These are phyloP conservation scores for Corrigiola litoralis DNA, from an alignment of 179 eudicot species.

Conservation along the genomic window DNA sequence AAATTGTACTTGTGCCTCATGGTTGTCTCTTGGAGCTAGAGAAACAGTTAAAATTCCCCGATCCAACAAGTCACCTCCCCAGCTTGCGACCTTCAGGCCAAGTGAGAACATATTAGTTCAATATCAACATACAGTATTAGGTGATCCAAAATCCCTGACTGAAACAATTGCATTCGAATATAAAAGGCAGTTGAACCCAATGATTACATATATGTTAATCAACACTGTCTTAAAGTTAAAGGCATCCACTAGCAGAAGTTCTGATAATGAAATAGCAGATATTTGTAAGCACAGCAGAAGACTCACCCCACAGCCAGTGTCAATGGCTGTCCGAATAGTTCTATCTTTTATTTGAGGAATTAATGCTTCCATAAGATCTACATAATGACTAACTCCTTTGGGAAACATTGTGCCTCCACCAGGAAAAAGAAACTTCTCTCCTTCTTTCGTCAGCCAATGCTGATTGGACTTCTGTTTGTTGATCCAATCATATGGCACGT, in stretches of 20 bases:
- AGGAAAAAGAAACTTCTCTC: slow-evolving; percentile 88
- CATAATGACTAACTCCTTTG: slow-evolving; percentile 69
- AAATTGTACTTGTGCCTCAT: slow-evolving; percentile 96
- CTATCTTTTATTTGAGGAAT: slow-evolving; percentile 93
- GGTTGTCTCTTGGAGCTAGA: slow-evolving; percentile 95
- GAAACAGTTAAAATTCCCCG: slow-evolving; percentile 86
- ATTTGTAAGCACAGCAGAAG: background rate
- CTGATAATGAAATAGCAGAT: too few relatives aligned
- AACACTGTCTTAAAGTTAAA: background rate
- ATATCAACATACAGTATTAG: background rate
- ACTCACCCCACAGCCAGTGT: slow-evolving; percentile 99
- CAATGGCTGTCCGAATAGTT: slow-evolving; percentile 87
- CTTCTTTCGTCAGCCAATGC: slow-evolving; percentile 88
- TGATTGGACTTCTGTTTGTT: slow-evolving; percentile 87
- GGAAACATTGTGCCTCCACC: slow-evolving; percentile 99
- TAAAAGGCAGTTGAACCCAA: too few relatives aligned
- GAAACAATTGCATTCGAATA: background rate
- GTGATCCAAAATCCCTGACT: background rate
- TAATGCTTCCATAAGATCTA: slow-evolving; percentile 79
- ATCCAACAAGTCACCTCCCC: slow-evolving; percentile 97
- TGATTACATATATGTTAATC: background rate
- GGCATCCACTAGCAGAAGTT: too few relatives aligned
- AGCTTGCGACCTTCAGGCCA: slow-evolving; percentile 78
- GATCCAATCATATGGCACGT: slow-evolving; percentile 97
- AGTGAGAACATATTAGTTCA: background rate